Conservation (phyloP, 306 rosid genomes). For the Acacia melanoxylon region DNA sequence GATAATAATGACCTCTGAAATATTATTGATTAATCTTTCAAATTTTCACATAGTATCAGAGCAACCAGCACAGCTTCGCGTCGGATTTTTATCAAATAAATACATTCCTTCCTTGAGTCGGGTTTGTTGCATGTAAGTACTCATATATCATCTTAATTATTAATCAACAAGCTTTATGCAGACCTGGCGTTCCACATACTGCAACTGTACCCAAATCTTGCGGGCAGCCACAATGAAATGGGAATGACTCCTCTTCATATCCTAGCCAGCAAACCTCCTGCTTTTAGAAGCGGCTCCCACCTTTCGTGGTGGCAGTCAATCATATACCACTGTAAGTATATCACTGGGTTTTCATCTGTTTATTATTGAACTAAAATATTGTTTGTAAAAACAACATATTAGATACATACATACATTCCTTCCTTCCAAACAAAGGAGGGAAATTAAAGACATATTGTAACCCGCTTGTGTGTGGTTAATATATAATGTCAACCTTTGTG, state of each 20-base stretch:
- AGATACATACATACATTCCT: too few species aligned
- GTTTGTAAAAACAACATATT: not conserved
- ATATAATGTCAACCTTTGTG: not conserved
- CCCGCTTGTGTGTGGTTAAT: not conserved
- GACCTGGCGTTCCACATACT: conserved; percentile 36
- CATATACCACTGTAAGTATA: conserved; percentile 26
- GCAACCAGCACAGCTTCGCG: too few species aligned
- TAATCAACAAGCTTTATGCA: not conserved
- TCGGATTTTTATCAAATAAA: too few species aligned
- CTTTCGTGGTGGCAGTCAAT: conserved; percentile 12
- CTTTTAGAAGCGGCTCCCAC: conserved; percentile 16
- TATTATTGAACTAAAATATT: not conserved
- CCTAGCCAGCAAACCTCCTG: conserved; percentile 34
- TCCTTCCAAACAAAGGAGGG: too few species aligned
- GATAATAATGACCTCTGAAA: too few species aligned
- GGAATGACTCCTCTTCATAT: conserved; percentile 28
- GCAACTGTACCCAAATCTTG: not conserved
- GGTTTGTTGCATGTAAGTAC: too few species aligned
- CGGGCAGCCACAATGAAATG: not conserved
- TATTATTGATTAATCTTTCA: too few species aligned
- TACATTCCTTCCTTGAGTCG: too few species aligned
- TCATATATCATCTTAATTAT: too few species aligned
- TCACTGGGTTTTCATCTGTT: not conserved
- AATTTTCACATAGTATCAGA: too few species aligned
- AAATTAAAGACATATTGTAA: too few species aligned